phyloP scores from a whole-genome alignment of 2,329 filamentous ascomycete species.

The Xylariaceae sp. region DNA sequence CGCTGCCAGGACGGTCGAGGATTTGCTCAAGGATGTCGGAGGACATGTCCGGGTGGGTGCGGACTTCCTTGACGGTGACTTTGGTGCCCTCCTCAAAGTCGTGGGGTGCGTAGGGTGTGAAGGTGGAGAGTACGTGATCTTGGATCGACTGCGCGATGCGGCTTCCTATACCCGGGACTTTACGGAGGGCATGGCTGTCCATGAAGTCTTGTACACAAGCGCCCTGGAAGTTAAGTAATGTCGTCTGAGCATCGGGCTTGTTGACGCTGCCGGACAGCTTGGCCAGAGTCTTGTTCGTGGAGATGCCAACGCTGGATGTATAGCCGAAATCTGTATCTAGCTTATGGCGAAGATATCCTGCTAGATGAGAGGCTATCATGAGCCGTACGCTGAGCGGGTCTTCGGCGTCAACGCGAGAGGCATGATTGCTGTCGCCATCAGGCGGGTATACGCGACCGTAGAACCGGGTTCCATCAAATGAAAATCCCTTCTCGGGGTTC shows the following conservation, averaged over 20 bases:
- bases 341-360: constrained; percentile 64
- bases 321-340: constrained; percentile 76
- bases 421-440: constrained; percentile 17
- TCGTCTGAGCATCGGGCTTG: constrained; percentile 86
- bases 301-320: constrained; percentile 82
- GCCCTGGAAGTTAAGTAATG: constrained; percentile 64
- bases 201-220: constrained; percentile 62
- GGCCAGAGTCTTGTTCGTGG: constrained; percentile 79
- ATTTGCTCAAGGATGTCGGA: constrained; percentile 62
- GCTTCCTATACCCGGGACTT: constrained; percentile 81
- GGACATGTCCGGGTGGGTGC: constrained; percentile 58
- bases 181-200: constrained; percentile 69
- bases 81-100: constrained; percentile 32
- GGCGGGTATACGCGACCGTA: constrained; percentile 52
- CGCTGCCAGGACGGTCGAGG: constrained; percentile 64
- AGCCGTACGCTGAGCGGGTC: constrained; percentile 55
- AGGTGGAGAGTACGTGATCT: constrained; percentile 43
- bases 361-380: constrained; percentile 76
- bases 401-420: constrained; percentile 18
- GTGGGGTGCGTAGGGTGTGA: constrained; percentile 31
- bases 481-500: constrained; percentile 77
- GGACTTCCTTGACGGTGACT: constrained; percentile 64
- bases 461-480: constrained; percentile 66
- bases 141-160: constrained; percentile 69
- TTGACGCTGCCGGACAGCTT: constrained; percentile 81